These are phyloP conservation scores for Murraya paniculata DNA, from an alignment of 345 rosid species.

Conservation along the genomic window DNA sequence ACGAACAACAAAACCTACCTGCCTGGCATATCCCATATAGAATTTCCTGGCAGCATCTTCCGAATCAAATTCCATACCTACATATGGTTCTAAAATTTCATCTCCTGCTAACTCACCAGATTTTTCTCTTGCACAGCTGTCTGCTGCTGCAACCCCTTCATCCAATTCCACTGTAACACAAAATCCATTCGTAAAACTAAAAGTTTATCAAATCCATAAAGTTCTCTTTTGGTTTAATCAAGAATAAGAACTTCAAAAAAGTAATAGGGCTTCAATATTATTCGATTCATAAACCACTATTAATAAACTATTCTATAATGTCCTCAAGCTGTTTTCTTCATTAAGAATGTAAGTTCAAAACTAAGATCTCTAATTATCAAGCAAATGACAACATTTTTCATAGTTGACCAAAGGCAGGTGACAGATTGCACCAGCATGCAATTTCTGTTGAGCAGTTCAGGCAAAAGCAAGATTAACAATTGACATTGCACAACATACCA, in stretches of 20 bases:
- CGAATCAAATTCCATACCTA: constrained; percentile 79
- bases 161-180: constrained; percentile 50
- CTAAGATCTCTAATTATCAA: neutral
- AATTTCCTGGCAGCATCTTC: constrained; percentile 72
- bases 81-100: constrained; percentile 52
- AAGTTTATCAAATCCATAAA: neutral
- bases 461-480: constrained; percentile 1
- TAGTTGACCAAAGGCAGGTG: neutral
- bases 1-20: constrained; percentile 65
- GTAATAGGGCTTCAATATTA: neutral
- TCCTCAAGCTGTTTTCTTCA: neutral
- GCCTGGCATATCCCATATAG: constrained; percentile 62
- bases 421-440: neutral
- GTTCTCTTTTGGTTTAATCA: neutral
- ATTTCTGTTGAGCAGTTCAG: neutral
- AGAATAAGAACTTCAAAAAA: neutral
- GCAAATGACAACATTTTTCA: neutral
- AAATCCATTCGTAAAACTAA: neutral
- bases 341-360: neutral
- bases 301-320: neutral
- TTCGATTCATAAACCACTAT: neutral
- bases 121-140: constrained; percentile 39
- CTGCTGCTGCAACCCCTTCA: constrained; percentile 26
- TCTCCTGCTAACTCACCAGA: constrained; percentile 28
- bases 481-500: neutral